These are phyloP conservation scores for Medicago lupulina DNA, from an alignment of 306 rosid species.

Conservation along the genomic window DNA sequence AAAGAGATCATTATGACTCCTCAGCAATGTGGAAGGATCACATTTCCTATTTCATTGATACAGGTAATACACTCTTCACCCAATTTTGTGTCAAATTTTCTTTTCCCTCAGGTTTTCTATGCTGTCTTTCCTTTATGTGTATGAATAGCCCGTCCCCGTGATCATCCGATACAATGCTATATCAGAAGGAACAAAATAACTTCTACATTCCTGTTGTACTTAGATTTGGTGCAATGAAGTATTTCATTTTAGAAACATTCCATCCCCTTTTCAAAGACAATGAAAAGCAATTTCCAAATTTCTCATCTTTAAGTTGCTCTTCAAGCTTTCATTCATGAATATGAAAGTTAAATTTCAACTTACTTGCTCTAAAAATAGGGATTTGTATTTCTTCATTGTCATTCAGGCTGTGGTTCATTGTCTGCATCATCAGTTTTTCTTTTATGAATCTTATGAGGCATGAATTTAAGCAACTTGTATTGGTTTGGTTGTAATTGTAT, in stretches of 20 bases:
- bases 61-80: conserved; percentile 52
- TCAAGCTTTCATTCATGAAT: too few species aligned
- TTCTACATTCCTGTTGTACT: conserved; percentile 60
- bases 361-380: conserved; percentile 4
- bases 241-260: conserved; percentile 7
- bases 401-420: neutral
- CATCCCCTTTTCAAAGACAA: conserved; percentile 5
- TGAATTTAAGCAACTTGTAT: conserved; percentile 28
- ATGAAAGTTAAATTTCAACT: conserved; percentile 16
- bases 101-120: neutral
- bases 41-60: conserved; percentile 84
- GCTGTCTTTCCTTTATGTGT: conserved; percentile 14
- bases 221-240: conserved; percentile 67
- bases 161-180: conserved; percentile 68
- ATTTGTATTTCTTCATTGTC: neutral
- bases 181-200: conserved; percentile 69
- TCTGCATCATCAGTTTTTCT: neutral
- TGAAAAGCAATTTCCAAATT: too few species aligned
- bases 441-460: neutral
- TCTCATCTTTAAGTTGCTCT: too few species aligned
- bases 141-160: conserved; percentile 74
- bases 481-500: conserved; percentile 37
- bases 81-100: neutral
- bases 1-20: conserved; percentile 67
- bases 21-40: conserved; percentile 77